These are phyloP conservation scores for Candida tetrigidarum DNA, from an alignment of 1,139 yeast genomes.

Conservation along the genomic window DNA sequence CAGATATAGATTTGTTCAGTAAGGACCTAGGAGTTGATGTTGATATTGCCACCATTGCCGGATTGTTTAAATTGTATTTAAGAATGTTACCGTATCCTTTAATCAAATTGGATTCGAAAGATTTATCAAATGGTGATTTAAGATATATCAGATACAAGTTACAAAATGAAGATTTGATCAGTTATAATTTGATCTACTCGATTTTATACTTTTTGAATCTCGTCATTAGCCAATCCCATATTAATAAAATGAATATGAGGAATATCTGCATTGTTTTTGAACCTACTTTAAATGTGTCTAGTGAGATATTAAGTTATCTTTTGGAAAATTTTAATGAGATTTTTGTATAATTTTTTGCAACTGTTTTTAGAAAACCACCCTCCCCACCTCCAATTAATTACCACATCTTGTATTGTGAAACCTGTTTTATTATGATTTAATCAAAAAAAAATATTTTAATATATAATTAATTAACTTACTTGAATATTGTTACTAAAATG, in stretches of 20 bases:
- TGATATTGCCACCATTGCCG: conserved; percentile 81
- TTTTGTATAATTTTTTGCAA: conserved; percentile 50
- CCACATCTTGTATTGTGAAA: no score
- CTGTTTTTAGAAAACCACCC: no score
- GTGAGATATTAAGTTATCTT: conserved; percentile 63
- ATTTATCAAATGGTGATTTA: conserved; percentile 26
- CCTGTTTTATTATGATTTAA: no score
- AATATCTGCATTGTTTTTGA: conserved; percentile 86
- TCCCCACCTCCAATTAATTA: no score
- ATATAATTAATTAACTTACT: no score
- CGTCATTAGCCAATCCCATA: conserved; percentile 63
- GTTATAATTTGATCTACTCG: conserved; percentile 64
- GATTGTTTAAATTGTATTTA: conserved; percentile 72
- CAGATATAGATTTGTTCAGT: conserved; percentile 69
- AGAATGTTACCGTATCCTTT: conserved; percentile 71
- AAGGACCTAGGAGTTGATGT: conserved; percentile 53
- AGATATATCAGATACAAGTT: conserved; percentile 10
- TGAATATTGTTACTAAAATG: no score
- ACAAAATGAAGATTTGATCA: conserved; percentile 38
- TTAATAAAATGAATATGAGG: conserved; percentile 82
- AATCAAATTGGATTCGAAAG: conserved; percentile 55
- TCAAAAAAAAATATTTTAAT: no score
- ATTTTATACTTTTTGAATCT: conserved; percentile 69
- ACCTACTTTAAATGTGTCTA: conserved; percentile 77
- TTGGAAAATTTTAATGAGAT: conserved; percentile 68